Evolutionary conservation across 768 basidiomycete genomes (phyloP), one percentile per base, ranked within the genome.

Genomic region (Ramaria sp.): DNA sequence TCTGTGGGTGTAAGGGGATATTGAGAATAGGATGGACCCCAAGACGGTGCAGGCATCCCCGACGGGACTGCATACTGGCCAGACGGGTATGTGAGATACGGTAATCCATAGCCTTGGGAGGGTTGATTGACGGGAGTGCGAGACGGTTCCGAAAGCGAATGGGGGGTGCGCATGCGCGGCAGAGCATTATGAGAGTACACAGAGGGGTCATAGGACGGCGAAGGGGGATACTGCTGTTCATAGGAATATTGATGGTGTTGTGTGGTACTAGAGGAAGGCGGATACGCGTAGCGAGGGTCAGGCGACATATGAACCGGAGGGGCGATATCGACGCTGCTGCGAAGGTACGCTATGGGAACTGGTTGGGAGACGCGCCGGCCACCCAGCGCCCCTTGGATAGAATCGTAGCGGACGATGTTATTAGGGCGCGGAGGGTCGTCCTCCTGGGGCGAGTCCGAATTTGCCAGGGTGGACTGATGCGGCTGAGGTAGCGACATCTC

Each of bases 1-100:
- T 43, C 51, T 2, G 45, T 51, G 1, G 66, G 54, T 2, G 62
- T 66, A 31, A 0, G 60, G 65, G 48, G 0, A 85, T 85, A 54
- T 84, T 84, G 6, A 87, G 71, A 24, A 87, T 81, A 0, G 84
- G 85, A 1, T 70, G 69, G 60, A 86, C 85, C 0, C 86, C 86
- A 0, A 81, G 74, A 13, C 81, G 72, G 12, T 4, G 53, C 22
- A 2, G 55, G 55, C 34, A 57, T 34, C 11, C 55, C 55, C 0
- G 55, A 57, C 4, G 55, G 55, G 22, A 57, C 24, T 0, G 42
- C 24, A 42, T 49, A 57, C n/a, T 47, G 45, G n/a, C 19, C 42
- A 48, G 45, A n/a, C 59, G 60, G 61, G 34, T 69, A 60, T 61
- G 59, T 3, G 63, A 62, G 54, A 55, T 49, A 47, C 11, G 45